Base-by-base conservation (phyloP, 2,329 filamentous ascomycete genomes). In the Ramularia endophylla region DNA sequence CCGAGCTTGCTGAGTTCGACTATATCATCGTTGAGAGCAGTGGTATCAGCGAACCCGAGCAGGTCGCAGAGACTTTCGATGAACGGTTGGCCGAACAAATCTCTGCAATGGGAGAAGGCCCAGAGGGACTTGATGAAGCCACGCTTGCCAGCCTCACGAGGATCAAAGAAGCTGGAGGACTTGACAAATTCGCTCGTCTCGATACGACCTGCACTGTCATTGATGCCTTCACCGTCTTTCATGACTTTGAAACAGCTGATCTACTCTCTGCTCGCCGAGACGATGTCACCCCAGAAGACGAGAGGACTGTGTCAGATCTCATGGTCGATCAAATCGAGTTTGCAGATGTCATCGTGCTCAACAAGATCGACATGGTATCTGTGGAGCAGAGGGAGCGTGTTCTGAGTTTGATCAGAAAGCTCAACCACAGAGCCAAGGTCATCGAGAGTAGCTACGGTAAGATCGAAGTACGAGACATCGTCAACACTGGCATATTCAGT, bases 251-350 rank as follows among this genome's bases (percentile, higher is more conserved):
- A 52, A 87, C 83, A 0, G 70, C 73, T 1, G 80, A 87, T 43
- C 72, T 87, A 11, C 63, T 87, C 0, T 81, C 80, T 0, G 73
- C 78, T 16, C 73, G 83, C 2, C 78, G 75, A 41, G 69, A 71
- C 2, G 71, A 80, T 4, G 78, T 82, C 19, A 75, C 4, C 59
- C 76, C 55, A 0, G 83, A 87, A 50, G 83, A 87, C 45, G 81
- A 87, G 50, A 68, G 83, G 0, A 86, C 81, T 0, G 82, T 87
- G 2, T 85, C 81, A 0, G 82, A 87, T 50, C 70, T 87, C 0
- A 83, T 86, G 73, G 81, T 85, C 0, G 83, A 87, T 51, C 83
- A 87, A 54, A 83, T 87, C 44, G 83, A 87, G 61, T 87, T 87
- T 52, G 81, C 83, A 0, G 81, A 87, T 50, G 81, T 86, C 5